These are phyloP conservation scores for Wickerhamomyces chambardii DNA, from an alignment of 805 yeast genomes.

Conservation along the genomic window DNA sequence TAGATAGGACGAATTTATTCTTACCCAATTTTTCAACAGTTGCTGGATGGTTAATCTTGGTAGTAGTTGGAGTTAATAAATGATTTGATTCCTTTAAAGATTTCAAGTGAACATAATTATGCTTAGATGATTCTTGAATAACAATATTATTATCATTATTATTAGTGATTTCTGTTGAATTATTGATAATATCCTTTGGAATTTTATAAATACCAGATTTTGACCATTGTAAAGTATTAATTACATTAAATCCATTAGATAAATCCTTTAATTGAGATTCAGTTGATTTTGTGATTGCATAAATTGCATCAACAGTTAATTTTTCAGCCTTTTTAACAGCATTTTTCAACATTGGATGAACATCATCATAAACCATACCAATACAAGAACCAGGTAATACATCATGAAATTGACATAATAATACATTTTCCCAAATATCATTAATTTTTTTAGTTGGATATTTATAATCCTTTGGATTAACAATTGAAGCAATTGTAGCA, in stretches of 20 bases:
- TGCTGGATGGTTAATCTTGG: slow-evolving; percentile 35
- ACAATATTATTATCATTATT: slow-evolving; percentile 1
- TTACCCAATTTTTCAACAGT: slow-evolving; percentile 30
- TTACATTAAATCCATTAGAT: slow-evolving; percentile 1
- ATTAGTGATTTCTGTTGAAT: too few species aligned
- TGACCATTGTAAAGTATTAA: slow-evolving; percentile 63
- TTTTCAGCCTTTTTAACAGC: slow-evolving; percentile 44
- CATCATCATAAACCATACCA: slow-evolving; percentile 90
- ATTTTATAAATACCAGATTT: slow-evolving; percentile 32
- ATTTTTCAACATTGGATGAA: slow-evolving; percentile 62
- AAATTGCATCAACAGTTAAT: slow-evolving; percentile 42
- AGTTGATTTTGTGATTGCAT: slow-evolving; percentile 25
- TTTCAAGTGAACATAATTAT: slow-evolving; percentile 12
- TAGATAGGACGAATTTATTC: slow-evolving; percentile 41
- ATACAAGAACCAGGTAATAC: slow-evolving; percentile 97
- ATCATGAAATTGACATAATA: slow-evolving; percentile 93
- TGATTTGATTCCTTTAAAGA: background rate
- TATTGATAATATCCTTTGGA: slow-evolving; percentile 10
- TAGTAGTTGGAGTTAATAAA: slow-evolving; percentile 6
- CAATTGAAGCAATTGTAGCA: slow-evolving; percentile 64
- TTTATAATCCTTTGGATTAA: slow-evolving; percentile 36
- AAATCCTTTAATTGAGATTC: too few species aligned
- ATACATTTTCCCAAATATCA: slow-evolving; percentile 78
- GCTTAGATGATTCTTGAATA: slow-evolving; percentile 10
- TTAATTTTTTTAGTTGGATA: slow-evolving; percentile 70